Base-by-base conservation (phyloP, 148 eudicot species). In the Salicornia ramosissima region DNA sequence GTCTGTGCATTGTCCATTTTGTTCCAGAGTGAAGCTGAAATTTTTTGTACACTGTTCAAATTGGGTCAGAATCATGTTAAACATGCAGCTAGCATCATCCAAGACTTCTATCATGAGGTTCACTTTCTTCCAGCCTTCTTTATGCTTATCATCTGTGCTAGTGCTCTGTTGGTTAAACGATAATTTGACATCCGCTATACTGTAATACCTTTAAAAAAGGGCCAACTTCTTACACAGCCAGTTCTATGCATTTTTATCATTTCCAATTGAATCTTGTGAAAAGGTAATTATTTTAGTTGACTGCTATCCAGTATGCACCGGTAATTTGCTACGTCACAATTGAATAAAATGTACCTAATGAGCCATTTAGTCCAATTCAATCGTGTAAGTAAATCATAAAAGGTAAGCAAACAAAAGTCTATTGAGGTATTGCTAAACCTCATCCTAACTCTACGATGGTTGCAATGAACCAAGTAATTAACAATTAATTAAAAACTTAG, bases 1-100 rank as follows among this genome's bases (percentile, higher is more conserved):
- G 15, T 31, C 33, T 34, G 24, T 30, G 46, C 34, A 42, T 25
- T 68, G 73, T 22, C 54, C 59, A n/a, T 64, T 51, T 45, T 62
- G 75, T 78, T 47, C 45, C 91, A 92, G 97, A 90, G 84, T 79
- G 96, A 92, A 85, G 90, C 78, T 58, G 82, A 83, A 73, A 52
- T 82, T 67, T 84, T 87, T 64, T 71, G 72, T 57, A 79, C 80
- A 70, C 59, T 89, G 36, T 83, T 83, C 68, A 70, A 61, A 69
- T 67, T 86, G 62, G 96, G 91, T 59, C 91, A 78, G 71, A 70
- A 52, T 71, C 89, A 89, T 82, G 90, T 85, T n/a, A 72, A 71
- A 40, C 83, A 74, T 85, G 87, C 86, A 65, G 84, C 74, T 69
- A 78, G 79, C 45, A 62, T 81, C 29, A 50, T 82, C 34, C 68